Percentiles rank a stretch among this genome's conserved stretches.
phyloP scores from a whole-genome alignment of 1,284 basidiomycete species.

The Microbotryum saponariae region DNA sequence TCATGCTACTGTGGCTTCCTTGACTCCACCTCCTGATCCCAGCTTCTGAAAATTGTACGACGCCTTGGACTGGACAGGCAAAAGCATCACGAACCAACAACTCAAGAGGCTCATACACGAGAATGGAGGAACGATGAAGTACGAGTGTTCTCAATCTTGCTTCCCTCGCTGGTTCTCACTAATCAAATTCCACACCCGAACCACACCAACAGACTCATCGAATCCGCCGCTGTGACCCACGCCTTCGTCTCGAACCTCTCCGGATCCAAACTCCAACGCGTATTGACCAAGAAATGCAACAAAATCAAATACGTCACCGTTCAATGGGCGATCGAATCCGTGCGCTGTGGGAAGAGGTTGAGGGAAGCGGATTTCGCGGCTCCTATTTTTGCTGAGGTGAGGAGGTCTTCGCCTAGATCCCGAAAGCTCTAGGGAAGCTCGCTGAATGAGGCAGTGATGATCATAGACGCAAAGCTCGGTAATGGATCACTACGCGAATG shows the following conservation, averaged over 20 bases:
- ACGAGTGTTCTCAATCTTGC: no score
- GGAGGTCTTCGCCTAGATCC: background rate
- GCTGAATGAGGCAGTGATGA: no score
- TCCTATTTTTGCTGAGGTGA: slow-evolving; percentile 18
- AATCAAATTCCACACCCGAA: background rate
- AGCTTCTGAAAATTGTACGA: background rate
- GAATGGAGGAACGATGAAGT: slow-evolving; percentile 10
- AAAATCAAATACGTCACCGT: slow-evolving; percentile 16
- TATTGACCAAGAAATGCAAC: slow-evolving; percentile 12
- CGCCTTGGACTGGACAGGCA: slow-evolving; percentile 7
- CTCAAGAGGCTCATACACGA: slow-evolving; percentile 20
- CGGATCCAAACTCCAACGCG: slow-evolving; percentile 18
- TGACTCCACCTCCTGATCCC: background rate
- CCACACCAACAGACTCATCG: background rate
- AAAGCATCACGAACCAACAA: slow-evolving; percentile 15
- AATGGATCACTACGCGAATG: no score
- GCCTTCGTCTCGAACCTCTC: slow-evolving; percentile 19
- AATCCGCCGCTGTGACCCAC: slow-evolving; percentile 14
- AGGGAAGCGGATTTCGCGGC: slow-evolving; percentile 11
- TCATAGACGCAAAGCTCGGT: slow-evolving; percentile 14
- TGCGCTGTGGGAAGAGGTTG: slow-evolving; percentile 12
- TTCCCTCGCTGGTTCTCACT: background rate
- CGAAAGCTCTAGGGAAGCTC: no score
- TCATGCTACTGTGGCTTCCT: background rate
- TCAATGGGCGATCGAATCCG: slow-evolving; percentile 24